Conservation (phyloP, 2,329 filamentous ascomycete genomes). For the Fusarium anguioides region DNA sequence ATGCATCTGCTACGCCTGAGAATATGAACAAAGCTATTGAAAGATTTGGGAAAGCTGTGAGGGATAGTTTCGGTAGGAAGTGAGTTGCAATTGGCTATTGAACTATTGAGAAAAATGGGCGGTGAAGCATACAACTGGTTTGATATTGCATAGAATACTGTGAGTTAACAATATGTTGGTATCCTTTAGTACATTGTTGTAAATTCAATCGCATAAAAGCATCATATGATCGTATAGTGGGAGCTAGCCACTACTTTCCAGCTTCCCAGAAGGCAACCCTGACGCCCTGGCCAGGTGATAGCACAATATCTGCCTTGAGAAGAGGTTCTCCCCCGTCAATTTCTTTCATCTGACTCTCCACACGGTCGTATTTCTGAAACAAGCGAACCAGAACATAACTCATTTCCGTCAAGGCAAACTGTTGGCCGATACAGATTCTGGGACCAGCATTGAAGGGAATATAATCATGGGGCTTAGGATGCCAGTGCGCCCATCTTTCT, state of each 20-base stretch:
- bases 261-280: constrained; percentile 66
- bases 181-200: background rate
- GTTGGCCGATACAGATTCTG: constrained; percentile 80
- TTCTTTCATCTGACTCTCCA: constrained; percentile 68
- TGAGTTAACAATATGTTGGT: background rate
- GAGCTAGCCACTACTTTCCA: constrained; percentile 38
- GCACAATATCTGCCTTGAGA: constrained; percentile 69
- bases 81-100: constrained; percentile 15
- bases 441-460: constrained; percentile 81
- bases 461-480: constrained; percentile 76
- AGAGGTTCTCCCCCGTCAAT: constrained; percentile 64
- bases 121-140: background rate
- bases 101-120: background rate
- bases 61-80: constrained; percentile 61
- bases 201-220: background rate
- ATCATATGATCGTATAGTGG: background rate
- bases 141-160: background rate
- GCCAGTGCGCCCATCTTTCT: constrained; percentile 73
- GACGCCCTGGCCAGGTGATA: constrained; percentile 70
- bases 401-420: constrained; percentile 84
- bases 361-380: constrained; percentile 75
- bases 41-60: constrained; percentile 80
- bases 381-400: constrained; percentile 77
- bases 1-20: constrained; percentile 79
- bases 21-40: constrained; percentile 78